A percentile compares a stretch with the other conserved stretches of the same genome.
These are phyloP conservation scores for Amanita muscaria DNA, from an alignment of 768 basidiomycete species.

Conservation along the genomic window DNA sequence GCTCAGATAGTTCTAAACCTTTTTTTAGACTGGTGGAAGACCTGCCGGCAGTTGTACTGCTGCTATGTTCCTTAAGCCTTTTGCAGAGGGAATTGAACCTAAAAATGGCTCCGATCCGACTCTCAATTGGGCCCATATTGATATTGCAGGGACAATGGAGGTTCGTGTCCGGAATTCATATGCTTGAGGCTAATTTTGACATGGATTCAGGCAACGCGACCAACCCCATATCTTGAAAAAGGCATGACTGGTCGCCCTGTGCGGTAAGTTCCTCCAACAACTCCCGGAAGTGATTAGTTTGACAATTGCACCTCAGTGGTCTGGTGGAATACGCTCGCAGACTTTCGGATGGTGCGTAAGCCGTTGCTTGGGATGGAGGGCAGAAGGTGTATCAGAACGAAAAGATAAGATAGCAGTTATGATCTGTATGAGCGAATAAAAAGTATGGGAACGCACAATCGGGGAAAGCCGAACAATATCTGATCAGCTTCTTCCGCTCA, in stretches of 20 bases:
- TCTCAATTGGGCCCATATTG: slow-evolving; percentile 81
- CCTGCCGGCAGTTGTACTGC: slow-evolving; percentile 72
- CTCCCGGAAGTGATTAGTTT: background rate
- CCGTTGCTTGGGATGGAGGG: too few species aligned
- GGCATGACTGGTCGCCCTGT: slow-evolving; percentile 80
- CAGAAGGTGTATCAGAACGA: too few species aligned
- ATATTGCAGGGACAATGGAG: slow-evolving; percentile 78
- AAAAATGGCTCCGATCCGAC: slow-evolving; percentile 44
- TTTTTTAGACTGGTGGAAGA: slow-evolving; percentile 55
- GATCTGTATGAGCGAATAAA: too few species aligned
- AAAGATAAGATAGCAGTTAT: background rate
- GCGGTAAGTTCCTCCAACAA: too few species aligned
- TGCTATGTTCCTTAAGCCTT: slow-evolving; percentile 79
- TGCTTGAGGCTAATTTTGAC: background rate
- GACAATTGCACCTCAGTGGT: slow-evolving; percentile 18
- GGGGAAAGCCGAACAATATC: slow-evolving; percentile 3
- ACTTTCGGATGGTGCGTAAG: slow-evolving; percentile 13
- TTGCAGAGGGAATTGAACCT: slow-evolving; percentile 66
- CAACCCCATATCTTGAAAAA: slow-evolving; percentile 54
- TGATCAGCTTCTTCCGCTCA: slow-evolving; percentile 1
- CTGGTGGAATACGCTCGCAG: slow-evolving; percentile 34
- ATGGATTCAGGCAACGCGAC: slow-evolving; percentile 34
- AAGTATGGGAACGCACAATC: too few species aligned
- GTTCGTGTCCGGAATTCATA: slow-evolving; percentile 22
- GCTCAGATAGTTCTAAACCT: too few species aligned